Base-by-base conservation (phyloP, 2,329 filamentous ascomycete species). In the Nannizzia gypsea region DNA sequence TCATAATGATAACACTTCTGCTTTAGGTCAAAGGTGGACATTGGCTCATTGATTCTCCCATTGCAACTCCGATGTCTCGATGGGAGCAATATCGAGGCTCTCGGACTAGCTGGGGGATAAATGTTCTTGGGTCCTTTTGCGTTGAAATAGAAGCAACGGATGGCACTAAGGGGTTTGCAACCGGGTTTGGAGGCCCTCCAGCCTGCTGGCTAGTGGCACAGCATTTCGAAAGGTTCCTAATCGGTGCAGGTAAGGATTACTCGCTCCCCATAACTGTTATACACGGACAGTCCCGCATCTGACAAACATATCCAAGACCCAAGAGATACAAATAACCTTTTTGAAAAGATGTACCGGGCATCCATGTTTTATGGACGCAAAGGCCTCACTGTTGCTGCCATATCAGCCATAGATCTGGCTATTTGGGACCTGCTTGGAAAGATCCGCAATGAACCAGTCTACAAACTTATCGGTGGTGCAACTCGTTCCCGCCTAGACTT, bases 301-400 rank as follows among this genome's bases (percentile, higher is more conserved):
- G 15, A 28, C 56, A 20, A 58, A n/a, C 20, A 3, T 17, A 11
- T 24, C 3, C 17, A 64, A 83, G 91, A 96, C 72, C 90, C 90
- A 9, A 82, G 91, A 67, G 90, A 96, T 70, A 95, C 89, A 58
- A 96, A 95, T 74, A 82, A 91, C 64, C 79, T 96, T 31, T 96
- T 95, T 71, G 91, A 96, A 78, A 90, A 95, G 73, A 96, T 96
- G 91, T 96, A 96, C 78, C 85, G 90, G 62, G 88, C 82, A 1
- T 95, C 90, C 66, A 95, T 96, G 89, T 96, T 96, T 79, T 96
- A 96, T 70, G 91, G 91, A 63, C 86, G 91, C 66, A 96, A 96
- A 74, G 91, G 91, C 54, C 83, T 96, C 1, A 88, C 91, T 1
- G 83, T 92, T 9, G 91, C 91, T 58, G 87, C 95, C 69, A 96